phyloP scores from a whole-genome alignment of 78 protist genomes.

The Dictyostelium purpureum region DNA sequence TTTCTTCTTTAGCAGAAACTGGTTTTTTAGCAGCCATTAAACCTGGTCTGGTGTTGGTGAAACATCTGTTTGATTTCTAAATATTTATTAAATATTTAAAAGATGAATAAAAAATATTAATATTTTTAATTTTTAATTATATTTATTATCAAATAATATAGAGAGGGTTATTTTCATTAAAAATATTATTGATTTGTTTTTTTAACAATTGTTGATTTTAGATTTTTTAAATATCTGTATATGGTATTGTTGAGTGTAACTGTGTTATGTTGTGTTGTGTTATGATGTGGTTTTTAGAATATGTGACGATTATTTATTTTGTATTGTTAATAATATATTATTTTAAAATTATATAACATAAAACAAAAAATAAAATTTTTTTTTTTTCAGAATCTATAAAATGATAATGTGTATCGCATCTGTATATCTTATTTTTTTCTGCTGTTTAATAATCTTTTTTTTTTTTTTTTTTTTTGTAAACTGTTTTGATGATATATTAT shows the following conservation, averaged over 20 bases:
- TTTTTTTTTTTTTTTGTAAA: too few relatives aligned
- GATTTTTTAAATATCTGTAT: too few relatives aligned
- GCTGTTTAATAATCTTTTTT: too few relatives aligned
- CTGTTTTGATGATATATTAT: too few relatives aligned
- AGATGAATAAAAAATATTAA: neutral
- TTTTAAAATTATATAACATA: too few relatives aligned
- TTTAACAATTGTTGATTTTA: neutral
- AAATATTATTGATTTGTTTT: neutral
- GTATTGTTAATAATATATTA: too few relatives aligned
- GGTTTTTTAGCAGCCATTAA: neutral
- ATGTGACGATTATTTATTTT: too few relatives aligned
- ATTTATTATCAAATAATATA: neutral
- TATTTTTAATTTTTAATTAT: neutral
- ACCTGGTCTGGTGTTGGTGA: neutral
- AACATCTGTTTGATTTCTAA: neutral
- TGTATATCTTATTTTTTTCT: too few relatives aligned
- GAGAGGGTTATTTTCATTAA: neutral
- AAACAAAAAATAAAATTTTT: too few relatives aligned
- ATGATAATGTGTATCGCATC: too few relatives aligned
- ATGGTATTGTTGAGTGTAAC: too few relatives aligned
- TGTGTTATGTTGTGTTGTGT: neutral
- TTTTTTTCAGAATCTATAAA: too few relatives aligned
- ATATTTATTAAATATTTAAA: neutral
- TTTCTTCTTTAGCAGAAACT: neutral
- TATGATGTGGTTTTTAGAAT: neutral